Percentiles rank a stretch among this genome's conserved stretches.
phyloP scores from a whole-genome alignment of 108 stramenopile species.

The Pseudonitzschia pungens region DNA sequence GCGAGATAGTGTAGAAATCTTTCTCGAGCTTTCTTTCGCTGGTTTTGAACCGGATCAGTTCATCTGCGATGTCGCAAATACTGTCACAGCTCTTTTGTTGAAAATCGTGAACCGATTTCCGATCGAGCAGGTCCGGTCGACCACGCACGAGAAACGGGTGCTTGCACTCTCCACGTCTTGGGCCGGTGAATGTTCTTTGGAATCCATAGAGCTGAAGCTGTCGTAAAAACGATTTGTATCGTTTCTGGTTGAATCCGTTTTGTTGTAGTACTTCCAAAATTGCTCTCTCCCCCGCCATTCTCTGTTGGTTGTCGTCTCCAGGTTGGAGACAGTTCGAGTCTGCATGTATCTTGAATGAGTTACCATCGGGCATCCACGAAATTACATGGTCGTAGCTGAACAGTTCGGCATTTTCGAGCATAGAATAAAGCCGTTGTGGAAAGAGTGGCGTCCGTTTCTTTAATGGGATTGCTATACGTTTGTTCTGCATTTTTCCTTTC shows the following conservation, averaged over 20 bases:
- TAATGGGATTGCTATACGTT: background rate
- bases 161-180: slow-evolving; percentile 42
- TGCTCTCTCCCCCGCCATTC: background rate
- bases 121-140: background rate
- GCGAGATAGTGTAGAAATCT: background rate
- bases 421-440: slow-evolving; percentile 37
- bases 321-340: background rate
- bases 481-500: too few relatives aligned
- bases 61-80: background rate
- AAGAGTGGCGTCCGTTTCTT: slow-evolving; percentile 15
- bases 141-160: slow-evolving; percentile 19
- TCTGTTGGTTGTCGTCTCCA: background rate
- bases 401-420: slow-evolving; percentile 33
- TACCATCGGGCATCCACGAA: slow-evolving; percentile 55
- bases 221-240: slow-evolving; percentile 51
- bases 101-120: slow-evolving; percentile 13
- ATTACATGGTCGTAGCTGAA: slow-evolving; percentile 51
- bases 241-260: slow-evolving; percentile 19
- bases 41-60: background rate
- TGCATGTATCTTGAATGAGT: slow-evolving; percentile 7
- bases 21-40: background rate
- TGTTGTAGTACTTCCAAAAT: background rate
- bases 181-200: slow-evolving; percentile 40
- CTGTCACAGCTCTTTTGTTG: background rate
- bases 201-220: slow-evolving; percentile 67